Evolutionary conservation across 805 yeast species (phyloP).

Genomic region (Hanseniaspora meyeri): DNA sequence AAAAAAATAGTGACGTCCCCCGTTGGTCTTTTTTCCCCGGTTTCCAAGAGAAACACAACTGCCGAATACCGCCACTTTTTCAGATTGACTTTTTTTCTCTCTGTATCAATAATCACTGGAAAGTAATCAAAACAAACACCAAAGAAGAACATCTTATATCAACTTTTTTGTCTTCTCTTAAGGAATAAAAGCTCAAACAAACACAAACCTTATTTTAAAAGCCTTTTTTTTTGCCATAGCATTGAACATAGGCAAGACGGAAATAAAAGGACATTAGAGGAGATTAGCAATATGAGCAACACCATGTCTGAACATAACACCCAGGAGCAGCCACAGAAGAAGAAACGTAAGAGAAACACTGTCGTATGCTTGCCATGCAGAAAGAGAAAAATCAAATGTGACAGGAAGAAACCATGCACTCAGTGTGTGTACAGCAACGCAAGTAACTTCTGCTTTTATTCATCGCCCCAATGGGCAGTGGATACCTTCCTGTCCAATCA

Average conservation of each 20-base stretch:
- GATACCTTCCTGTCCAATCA: constrained; percentile 8
- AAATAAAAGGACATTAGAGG: background rate
- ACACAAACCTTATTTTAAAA: no score
- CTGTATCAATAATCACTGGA: no score
- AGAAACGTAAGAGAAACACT: constrained; percentile 13
- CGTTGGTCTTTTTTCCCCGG: no score
- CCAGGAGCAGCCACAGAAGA: background rate
- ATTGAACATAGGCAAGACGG: background rate
- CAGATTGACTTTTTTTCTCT: no score
- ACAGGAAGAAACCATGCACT: constrained; percentile 12
- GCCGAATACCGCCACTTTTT: no score
- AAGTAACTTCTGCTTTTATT: constrained; percentile 13
- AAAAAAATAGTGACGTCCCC: no score
- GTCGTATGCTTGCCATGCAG: constrained; percentile 14
- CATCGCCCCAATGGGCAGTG: constrained; percentile 15
- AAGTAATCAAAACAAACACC: no score
- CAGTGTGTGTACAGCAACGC: constrained; percentile 13
- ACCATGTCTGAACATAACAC: background rate
- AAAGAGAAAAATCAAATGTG: constrained; percentile 15
- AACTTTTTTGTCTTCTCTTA: no score
- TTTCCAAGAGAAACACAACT: no score
- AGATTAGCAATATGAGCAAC: background rate
- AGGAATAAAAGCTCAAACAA: no score
- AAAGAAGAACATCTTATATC: no score
- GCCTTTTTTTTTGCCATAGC: no score